Base-by-base conservation (phyloP, 2,329 filamentous ascomycete species). In the Fusarium acutatum region DNA sequence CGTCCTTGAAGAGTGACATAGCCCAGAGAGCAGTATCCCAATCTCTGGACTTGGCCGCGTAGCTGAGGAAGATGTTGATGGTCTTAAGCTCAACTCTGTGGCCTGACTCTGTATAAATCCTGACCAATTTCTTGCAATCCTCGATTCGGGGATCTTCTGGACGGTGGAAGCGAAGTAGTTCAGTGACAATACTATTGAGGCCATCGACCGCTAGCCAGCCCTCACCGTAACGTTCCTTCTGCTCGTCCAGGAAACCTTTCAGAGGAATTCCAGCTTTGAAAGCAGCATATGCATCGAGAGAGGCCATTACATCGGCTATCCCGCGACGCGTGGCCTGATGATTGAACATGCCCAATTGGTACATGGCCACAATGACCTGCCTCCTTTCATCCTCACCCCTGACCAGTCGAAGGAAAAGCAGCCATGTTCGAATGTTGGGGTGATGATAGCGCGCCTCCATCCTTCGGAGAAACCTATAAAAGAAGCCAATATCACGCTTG, bases 321-420 rank as follows among this genome's bases (percentile, higher is more conserved):
- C 77, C 78, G 13, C 79, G 80, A 13, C 83, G 78, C 3, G 82
- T 82, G 1, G 74, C 73, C 1, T 79, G 78, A 30, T 83, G 80
- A 13, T 81, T 76, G 44, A 88, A 80, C 54, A 88, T 80, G 30
- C 84, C 84, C 24, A 83, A 80, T 40, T 82, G 78, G 61, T 85
- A 80, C 86, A 89, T 88, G 64, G 81, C 80, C 18, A 83, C 81
- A 35, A 88, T 76, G 35, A 87, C 79, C 71, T 86, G 84, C 30
- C 83, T 82, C 58, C 83, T 82, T 56, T 86, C 83, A n/a, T 88
- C 86, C 76, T 91, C 90, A 17, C 87, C 87, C 79, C 89, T 87
- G 64, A 92, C 87, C 49, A 88, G 81, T n/a, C 81, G 79, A 24
- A 89, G 78, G 65, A 88, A 86, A 8, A 85, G 80, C 6, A 85